phyloP scores from a whole-genome alignment of 768 basidiomycete species.

The Hericium rajendrae region DNA sequence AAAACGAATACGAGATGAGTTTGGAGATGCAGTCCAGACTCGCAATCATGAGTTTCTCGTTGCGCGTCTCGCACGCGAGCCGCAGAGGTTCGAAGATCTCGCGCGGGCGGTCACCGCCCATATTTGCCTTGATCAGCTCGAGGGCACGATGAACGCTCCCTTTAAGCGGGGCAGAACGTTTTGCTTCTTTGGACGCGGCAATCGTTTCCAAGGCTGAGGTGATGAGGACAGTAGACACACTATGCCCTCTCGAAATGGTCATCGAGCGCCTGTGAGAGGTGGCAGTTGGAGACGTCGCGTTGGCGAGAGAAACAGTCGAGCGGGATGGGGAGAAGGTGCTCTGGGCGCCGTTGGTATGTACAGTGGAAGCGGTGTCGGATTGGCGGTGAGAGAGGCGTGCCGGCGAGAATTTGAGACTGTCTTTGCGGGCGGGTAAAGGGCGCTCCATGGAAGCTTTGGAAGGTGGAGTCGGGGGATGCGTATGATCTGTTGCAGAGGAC shows the following conservation, averaged over 20 bases:
- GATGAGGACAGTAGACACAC: constrained; percentile 72
- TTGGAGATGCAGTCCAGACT: constrained; percentile 97
- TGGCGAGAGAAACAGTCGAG: constrained; percentile 11
- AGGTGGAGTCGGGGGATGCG: neutral
- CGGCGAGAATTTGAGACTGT: neutral
- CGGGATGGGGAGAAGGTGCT: constrained; percentile 5
- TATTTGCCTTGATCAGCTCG: constrained; percentile 68
- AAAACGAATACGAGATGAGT: constrained; percentile 95
- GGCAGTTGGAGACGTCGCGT: constrained; percentile 10
- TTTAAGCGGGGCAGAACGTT: constrained; percentile 68
- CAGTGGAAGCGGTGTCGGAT: neutral
- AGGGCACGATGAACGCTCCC: constrained; percentile 76
- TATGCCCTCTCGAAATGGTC: constrained; percentile 46
- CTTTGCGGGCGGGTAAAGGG: constrained; percentile 1
- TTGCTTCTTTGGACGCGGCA: constrained; percentile 81
- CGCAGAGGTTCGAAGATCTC: constrained; percentile 95
- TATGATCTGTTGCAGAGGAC: neutral
- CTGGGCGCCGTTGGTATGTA: constrained; percentile 5
- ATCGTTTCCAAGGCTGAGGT: constrained; percentile 82
- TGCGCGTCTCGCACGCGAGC: constrained; percentile 91
- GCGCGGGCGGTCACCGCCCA: constrained; percentile 67
- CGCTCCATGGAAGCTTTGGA: neutral
- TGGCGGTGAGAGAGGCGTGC: neutral
- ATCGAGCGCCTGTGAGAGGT: constrained; percentile 26
- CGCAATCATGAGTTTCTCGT: constrained; percentile 90